A percentile compares a stretch with the other conserved stretches of the same genome.
Evolutionary conservation across 2,329 filamentous ascomycete species (phyloP).

Genomic region (Hymenotorrendiella dingleyae): DNA sequence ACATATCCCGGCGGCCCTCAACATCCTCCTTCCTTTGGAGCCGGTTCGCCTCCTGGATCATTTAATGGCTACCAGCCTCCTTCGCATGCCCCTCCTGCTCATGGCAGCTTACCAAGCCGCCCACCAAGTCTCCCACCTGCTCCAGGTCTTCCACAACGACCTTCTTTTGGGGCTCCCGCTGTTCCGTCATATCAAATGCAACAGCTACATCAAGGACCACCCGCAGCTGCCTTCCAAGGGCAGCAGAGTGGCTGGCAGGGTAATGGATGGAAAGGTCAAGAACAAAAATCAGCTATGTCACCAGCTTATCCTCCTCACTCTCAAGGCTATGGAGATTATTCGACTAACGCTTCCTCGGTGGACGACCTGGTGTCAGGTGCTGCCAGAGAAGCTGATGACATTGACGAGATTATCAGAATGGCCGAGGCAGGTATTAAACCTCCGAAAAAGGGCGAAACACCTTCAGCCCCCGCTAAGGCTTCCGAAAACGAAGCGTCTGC

Average conservation of each 20-base stretch:
- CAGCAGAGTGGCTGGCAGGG: constrained; percentile 30
- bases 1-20: constrained; percentile 25
- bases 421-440: constrained; percentile 56
- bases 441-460: constrained; percentile 35
- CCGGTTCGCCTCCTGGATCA: constrained; percentile 35
- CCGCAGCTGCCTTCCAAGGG: constrained; percentile 22
- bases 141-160: constrained; percentile 54
- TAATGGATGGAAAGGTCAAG: constrained; percentile 33
- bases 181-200: constrained; percentile 45
- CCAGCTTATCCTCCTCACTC: constrained; percentile 32
- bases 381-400: constrained; percentile 49
- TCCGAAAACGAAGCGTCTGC: constrained; percentile 31
- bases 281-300: constrained; percentile 34
- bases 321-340: constrained; percentile 30
- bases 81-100: constrained; percentile 34
- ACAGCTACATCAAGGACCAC: constrained; percentile 48
- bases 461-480: constrained; percentile 38
- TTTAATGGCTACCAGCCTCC: constrained; percentile 39
- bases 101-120: constrained; percentile 40
- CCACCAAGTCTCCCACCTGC: constrained; percentile 49
- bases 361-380: constrained; percentile 44
- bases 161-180: constrained; percentile 47
- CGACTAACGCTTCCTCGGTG: constrained; percentile 38
- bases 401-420: constrained; percentile 60
- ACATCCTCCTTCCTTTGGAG: constrained; percentile 33